A percentile compares a stretch with the other conserved stretches of the same genome.
These are phyloP conservation scores for Iberis pinnata DNA, from an alignment of 345 rosid genomes.

Conservation along the genomic window DNA sequence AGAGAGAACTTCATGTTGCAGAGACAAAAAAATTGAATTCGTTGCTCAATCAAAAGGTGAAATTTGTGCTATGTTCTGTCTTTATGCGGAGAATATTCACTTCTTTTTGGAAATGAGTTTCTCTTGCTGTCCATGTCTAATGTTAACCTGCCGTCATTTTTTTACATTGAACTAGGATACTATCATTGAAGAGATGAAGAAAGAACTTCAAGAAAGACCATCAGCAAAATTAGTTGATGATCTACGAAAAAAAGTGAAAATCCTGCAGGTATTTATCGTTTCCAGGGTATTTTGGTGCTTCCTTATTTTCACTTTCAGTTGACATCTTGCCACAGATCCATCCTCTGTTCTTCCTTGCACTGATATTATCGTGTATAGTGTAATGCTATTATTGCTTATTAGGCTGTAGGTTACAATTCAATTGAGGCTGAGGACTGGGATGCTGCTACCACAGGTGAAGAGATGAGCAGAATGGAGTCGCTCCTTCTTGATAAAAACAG, in stretches of 20 bases:
- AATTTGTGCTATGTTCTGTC: slow-evolving; percentile 3
- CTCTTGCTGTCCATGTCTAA: slow-evolving; percentile 12
- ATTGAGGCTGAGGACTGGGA: slow-evolving; percentile 99
- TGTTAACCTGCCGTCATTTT: neutral
- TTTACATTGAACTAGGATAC: slow-evolving; percentile 45
- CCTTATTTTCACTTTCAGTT: neutral
- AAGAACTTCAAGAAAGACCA: slow-evolving; percentile 89
- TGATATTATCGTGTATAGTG: slow-evolving; percentile 5
- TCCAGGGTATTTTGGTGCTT: neutral
- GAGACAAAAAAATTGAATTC: slow-evolving; percentile 77
- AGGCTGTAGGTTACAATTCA: slow-evolving; percentile 97
- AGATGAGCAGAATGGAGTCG: slow-evolving; percentile 98
- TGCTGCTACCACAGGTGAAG: slow-evolving; percentile 82
- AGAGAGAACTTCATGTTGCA: slow-evolving; percentile 68
- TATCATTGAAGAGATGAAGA: slow-evolving; percentile 77
- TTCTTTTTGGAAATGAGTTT: neutral
- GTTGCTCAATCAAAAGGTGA: slow-evolving; percentile 67
- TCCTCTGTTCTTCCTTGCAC: slow-evolving; percentile 11
- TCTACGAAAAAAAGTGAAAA: slow-evolving; percentile 91
- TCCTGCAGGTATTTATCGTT: slow-evolving; percentile 62
- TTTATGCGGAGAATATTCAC: neutral
- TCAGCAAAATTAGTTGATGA: slow-evolving; percentile 88
- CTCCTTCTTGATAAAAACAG: slow-evolving; percentile 97
- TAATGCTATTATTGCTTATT: slow-evolving; percentile 19
- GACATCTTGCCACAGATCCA: neutral